Evolutionary conservation across 177 flowering plant species (phyloP).

Genomic region (Telopea speciosissima): DNA sequence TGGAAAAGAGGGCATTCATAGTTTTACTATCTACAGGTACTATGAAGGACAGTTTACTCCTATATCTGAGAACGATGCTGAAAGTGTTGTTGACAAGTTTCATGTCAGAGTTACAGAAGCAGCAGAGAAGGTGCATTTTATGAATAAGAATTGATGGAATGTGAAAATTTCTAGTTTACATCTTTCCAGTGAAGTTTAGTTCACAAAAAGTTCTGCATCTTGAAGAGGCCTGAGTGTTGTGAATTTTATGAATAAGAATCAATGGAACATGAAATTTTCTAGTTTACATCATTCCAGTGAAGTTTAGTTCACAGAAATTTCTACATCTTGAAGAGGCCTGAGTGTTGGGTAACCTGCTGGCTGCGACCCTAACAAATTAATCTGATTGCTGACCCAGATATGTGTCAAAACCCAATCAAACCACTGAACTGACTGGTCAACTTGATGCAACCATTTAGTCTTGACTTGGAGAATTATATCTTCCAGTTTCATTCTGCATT

Average conservation of each 20-base stretch:
- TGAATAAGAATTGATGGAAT: background rate
- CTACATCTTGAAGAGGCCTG: background rate
- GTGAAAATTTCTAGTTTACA: background rate
- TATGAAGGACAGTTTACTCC: conserved; percentile 81
- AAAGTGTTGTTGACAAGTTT: conserved; percentile 29
- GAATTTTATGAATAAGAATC: conserved; percentile 4
- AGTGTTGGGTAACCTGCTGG: background rate
- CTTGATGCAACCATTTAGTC: background rate
- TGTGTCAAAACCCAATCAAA: background rate
- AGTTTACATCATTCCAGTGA: too few species aligned
- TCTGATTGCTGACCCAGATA: background rate
- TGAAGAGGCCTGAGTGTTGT: too few species aligned
- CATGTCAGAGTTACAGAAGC: conserved; percentile 65
- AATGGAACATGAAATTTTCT: background rate
- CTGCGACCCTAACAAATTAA: background rate
- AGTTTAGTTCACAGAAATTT: too few species aligned
- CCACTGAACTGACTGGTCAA: background rate
- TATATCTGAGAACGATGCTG: conserved; percentile 57
- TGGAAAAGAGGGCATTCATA: background rate
- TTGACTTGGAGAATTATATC: background rate
- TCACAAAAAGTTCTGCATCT: background rate
- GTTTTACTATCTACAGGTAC: conserved; percentile 44
- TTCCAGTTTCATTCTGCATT: too few species aligned
- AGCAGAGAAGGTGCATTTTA: conserved; percentile 63
- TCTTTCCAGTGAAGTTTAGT: background rate